Evolutionary conservation across 2,329 filamentous ascomycete genomes (phyloP), one percentile per base, ranked within the genome.

Genomic region (Camptophora hylomeconis): DNA sequence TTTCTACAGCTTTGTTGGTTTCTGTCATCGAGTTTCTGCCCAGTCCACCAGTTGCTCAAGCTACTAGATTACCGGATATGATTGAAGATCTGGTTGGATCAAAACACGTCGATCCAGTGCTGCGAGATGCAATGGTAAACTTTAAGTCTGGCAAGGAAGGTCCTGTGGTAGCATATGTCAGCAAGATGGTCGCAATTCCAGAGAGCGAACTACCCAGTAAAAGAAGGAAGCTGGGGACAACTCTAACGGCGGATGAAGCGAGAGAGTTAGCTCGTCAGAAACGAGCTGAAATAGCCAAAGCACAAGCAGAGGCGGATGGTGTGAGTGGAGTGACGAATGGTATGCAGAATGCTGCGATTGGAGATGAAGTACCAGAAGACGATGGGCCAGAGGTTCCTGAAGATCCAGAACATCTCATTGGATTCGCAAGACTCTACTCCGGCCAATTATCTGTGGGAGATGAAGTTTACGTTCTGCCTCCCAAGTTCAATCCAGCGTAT

Each of bases 101-200:
- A 3, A 67, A 72, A 3, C 65, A 72, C 42, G 74, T 95, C 24
- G 73, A 80, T 30, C 57, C 69, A 2, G 58, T 63, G 5, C 60
- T 95, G 30, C 77, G 73, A 42, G 64, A 79, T n/a, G 82, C 87
- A 4, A 87, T 95, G 75, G 58, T 80, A 2, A 65, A 74, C 1
- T 94, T 92, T 49, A 80, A 80, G 46, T 71, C 71, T 3, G 66
- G 65, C 0, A 64, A 69, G 20, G 65, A 74, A 1, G 78, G 80
- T 33, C 86, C 87, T 0, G 74, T 92, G 0, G 82, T 98, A 2
- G 87, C 82, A 6, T 98, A 93, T 42, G 81, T 98, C 36, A 95
- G 87, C 58, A 98, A 98, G 53, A 94, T 98, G 84, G 81, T 95
- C 2, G 89, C 89, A 0, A 68, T 98, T 8, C 87, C 84, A 0